Evolutionary conservation across 1,284 basidiomycete species (phyloP).

Genomic region (Ceratobasidium sp.): DNA sequence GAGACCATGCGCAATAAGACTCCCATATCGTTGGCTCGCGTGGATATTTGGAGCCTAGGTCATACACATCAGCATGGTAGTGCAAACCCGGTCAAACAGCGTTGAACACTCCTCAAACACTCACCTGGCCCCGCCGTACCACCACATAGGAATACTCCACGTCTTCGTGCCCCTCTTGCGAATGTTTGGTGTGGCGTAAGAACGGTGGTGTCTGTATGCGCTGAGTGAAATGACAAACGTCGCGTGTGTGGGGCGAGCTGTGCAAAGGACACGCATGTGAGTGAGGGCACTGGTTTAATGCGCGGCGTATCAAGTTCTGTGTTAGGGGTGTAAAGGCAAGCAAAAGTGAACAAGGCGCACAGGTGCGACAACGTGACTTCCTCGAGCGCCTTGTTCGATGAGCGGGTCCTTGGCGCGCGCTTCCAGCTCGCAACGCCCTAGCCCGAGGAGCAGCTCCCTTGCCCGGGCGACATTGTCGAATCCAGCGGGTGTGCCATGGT

Average conservation of each 20-base stretch:
- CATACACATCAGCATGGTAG: too few relatives aligned
- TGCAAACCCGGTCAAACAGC: background rate
- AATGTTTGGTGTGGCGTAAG: conserved; percentile 86
- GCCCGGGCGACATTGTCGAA: conserved; percentile 87
- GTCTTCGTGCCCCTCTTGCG: conserved; percentile 81
- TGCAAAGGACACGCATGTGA: conserved; percentile 80
- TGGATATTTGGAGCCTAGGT: conserved; percentile 1
- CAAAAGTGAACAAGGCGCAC: conserved; percentile 56
- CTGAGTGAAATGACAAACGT: conserved; percentile 85
- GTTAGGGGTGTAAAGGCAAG: conserved; percentile 38
- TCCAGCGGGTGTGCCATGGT: conserved; percentile 77
- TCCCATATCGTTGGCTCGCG: conserved; percentile 12
- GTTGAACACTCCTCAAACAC: background rate
- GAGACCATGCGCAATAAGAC: conserved; percentile 3
- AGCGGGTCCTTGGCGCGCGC: conserved; percentile 48
- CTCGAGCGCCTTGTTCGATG: conserved; percentile 53
- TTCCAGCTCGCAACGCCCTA: conserved; percentile 66
- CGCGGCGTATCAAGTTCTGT: conserved; percentile 45
- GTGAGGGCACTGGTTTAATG: conserved; percentile 78
- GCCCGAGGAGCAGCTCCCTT: conserved; percentile 73
- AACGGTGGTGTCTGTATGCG: conserved; percentile 85
- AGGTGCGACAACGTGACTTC: conserved; percentile 83
- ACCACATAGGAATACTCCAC: conserved; percentile 91
- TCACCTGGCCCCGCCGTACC: conserved; percentile 70
- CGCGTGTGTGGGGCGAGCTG: conserved; percentile 54